Evolutionary conservation across 2,329 filamentous ascomycete genomes (phyloP).

Genomic region (Falciphora oryzae): DNA sequence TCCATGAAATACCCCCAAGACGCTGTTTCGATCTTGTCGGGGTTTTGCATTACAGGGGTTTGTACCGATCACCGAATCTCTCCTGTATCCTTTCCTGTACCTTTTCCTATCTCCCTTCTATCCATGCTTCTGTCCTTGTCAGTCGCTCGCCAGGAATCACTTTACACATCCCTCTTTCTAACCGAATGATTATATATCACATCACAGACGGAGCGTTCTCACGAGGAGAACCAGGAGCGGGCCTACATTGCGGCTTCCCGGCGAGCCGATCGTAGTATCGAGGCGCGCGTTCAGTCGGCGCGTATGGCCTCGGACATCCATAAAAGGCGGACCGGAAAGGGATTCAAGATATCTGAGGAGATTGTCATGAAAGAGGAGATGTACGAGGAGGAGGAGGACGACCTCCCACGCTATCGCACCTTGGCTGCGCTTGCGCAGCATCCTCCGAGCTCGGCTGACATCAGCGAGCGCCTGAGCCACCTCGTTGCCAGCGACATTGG

Average conservation of each 20-base stretch:
- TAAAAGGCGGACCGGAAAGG: conserved; percentile 78
- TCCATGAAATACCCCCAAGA: no score
- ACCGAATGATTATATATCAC: neutral
- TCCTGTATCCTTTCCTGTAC: no score
- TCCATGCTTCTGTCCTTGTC: no score
- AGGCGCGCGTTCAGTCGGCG: conserved; percentile 84
- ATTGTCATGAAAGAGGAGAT: conserved; percentile 89
- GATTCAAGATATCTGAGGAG: conserved; percentile 74
- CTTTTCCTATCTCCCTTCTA: no score
- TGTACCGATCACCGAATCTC: no score
- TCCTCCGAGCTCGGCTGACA: conserved; percentile 52
- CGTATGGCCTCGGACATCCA: conserved; percentile 85
- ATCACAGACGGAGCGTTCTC: conserved; percentile 66
- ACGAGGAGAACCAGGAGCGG: conserved; percentile 78
- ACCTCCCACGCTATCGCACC: conserved; percentile 58
- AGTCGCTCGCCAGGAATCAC: no score
- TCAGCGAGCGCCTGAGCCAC: conserved; percentile 55
- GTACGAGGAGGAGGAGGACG: conserved; percentile 93
- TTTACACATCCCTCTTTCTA: neutral
- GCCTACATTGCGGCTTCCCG: conserved; percentile 91
- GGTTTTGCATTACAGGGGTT: no score
- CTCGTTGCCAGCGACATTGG: conserved; percentile 37
- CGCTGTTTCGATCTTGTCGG: no score
- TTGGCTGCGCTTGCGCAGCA: conserved; percentile 54
- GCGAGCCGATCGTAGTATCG: conserved; percentile 77